These are phyloP conservation scores for Moniliophthora roreri DNA, from an alignment of 1,284 basidiomycete species.

Conservation along the genomic window DNA sequence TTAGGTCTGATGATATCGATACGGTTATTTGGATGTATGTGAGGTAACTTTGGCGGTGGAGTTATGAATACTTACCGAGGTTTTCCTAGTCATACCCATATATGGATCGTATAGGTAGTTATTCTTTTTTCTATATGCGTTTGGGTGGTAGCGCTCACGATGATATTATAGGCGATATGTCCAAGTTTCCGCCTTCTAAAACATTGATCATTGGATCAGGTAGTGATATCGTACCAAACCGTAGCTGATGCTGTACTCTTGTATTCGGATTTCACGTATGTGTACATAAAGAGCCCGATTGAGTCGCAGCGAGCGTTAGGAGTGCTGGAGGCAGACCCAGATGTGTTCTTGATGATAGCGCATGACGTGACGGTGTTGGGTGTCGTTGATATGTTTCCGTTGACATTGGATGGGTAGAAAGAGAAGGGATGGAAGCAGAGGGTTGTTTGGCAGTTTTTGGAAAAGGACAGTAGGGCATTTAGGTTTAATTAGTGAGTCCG, in stretches of 20 bases:
- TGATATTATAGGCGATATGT: slow-evolving; percentile 19
- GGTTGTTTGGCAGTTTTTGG: slow-evolving; percentile 20
- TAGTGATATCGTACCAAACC: slow-evolving; percentile 9
- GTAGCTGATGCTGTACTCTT: slow-evolving; percentile 15
- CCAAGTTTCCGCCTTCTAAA: slow-evolving; percentile 20
- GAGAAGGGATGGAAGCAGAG: slow-evolving; percentile 21
- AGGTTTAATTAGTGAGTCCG: slow-evolving; percentile 6
- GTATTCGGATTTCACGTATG: slow-evolving; percentile 21
- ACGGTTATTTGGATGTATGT: slow-evolving; percentile 22
- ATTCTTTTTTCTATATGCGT: background rate
- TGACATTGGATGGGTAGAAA: slow-evolving; percentile 20
- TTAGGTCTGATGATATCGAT: slow-evolving; percentile 15
- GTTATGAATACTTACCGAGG: background rate
- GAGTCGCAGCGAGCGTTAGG: slow-evolving; percentile 7
- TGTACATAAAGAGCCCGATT: background rate
- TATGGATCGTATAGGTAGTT: slow-evolving; percentile 18
- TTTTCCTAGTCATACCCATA: slow-evolving; percentile 18
- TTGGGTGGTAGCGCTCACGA: background rate
- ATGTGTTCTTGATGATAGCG: slow-evolving; percentile 21
- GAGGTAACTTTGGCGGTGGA: background rate
- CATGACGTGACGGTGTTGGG: slow-evolving; percentile 18
- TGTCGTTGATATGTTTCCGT: slow-evolving; percentile 17
- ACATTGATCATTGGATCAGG: slow-evolving; percentile 20
- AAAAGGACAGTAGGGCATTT: slow-evolving; percentile 18
- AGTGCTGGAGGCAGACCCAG: slow-evolving; percentile 19